Evolutionary conservation across 768 basidiomycete genomes (phyloP), one percentile per base, ranked within the genome.

Genomic region (Agaricus subrufescens): DNA sequence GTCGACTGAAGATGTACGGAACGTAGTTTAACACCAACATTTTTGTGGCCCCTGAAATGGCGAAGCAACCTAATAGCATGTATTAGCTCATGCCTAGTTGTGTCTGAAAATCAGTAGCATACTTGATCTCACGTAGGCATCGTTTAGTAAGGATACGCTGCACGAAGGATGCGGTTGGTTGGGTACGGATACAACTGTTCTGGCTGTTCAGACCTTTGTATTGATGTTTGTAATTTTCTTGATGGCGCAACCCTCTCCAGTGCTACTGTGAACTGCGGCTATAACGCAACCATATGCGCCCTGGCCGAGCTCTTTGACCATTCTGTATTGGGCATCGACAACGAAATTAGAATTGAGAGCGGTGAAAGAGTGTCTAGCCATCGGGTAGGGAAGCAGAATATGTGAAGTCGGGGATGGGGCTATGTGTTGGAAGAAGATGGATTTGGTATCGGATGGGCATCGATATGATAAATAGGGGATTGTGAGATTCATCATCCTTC

Each of bases 1-100:
- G 57, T 31, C 42, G 26, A 12, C 7, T 38, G 45, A 27, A 44
- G 40, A 14, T 45, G 25, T 56, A 47, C 53, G 55, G 46, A 12
- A 57, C 10, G 39, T 58, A 29, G 10, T 6, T 19, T 50, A 27
- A 50, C 34, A 72, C 83, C 54, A 46, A 98, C 95, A 67, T 99
- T 99, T 77, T 99, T 99, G 77, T 99, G 97, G 4, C 96, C 94
- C 63, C 97, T 84, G 75, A 99, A 99, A 72, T 99, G 97, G 71
- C 96, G 94, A 38, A 99, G 73, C 42, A 99, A 78, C 67, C 94
- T 95, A 56, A 47, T 56, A 46, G 25, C 50, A 30, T 11, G 46
- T 40, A 61, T 67, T 48, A 65, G 60, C 49, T 52, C 46, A 59
- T 53, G 12, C 45, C 56, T 49, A 56, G 46, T 40, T 46, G 38